A percentile compares a stretch with the other conserved stretches of the same genome.
Conservation (phyloP, 495 filamentous ascomycete genomes). For the Lasiosphaeria hispida region DNA sequence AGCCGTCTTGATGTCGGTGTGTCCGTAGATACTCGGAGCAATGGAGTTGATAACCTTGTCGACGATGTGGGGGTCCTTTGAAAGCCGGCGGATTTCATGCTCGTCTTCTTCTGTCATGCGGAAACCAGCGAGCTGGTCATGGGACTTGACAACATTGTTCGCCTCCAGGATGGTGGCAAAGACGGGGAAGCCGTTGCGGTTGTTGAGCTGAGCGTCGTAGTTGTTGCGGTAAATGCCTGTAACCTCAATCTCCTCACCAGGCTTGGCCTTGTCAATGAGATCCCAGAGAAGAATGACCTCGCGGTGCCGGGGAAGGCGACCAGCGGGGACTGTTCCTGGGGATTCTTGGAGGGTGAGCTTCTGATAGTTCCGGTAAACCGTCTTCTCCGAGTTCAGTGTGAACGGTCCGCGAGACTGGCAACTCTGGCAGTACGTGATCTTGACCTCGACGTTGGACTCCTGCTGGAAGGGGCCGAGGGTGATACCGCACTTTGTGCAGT, state of each 20-base stretch:
- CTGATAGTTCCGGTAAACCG: slow-evolving; percentile 99
- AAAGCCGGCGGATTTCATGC: slow-evolving; percentile 80
- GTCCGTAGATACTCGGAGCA: slow-evolving; percentile 95
- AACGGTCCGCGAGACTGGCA: slow-evolving; percentile 97
- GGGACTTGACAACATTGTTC: slow-evolving; percentile 93
- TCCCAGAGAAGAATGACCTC: slow-evolving; percentile 97
- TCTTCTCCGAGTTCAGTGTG: slow-evolving; percentile 94
- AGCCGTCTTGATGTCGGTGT: slow-evolving; percentile 96
- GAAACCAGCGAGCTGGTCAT: slow-evolving; percentile 98
- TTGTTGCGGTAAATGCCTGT: slow-evolving; percentile 98
- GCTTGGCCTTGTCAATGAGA: slow-evolving; percentile 94
- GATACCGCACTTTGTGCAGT: slow-evolving; percentile 88
- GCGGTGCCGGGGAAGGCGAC: slow-evolving; percentile 89
- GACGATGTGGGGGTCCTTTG: slow-evolving; percentile 85
- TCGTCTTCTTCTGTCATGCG: slow-evolving; percentile 94
- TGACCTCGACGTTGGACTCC: slow-evolving; percentile 92
- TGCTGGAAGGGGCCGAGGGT: slow-evolving; percentile 96
- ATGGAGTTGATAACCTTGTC: slow-evolving; percentile 95
- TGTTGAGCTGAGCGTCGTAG: slow-evolving; percentile 96
- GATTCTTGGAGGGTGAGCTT: slow-evolving; percentile 97
- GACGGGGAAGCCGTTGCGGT: slow-evolving; percentile 98
- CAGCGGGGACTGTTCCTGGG: slow-evolving; percentile 93
- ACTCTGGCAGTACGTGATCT: slow-evolving; percentile 94
- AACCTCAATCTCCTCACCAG: slow-evolving; percentile 95
- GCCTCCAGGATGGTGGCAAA: slow-evolving; percentile 98